Base-by-base conservation (phyloP, 306 rosid genomes). In the Vicia faba region DNA sequence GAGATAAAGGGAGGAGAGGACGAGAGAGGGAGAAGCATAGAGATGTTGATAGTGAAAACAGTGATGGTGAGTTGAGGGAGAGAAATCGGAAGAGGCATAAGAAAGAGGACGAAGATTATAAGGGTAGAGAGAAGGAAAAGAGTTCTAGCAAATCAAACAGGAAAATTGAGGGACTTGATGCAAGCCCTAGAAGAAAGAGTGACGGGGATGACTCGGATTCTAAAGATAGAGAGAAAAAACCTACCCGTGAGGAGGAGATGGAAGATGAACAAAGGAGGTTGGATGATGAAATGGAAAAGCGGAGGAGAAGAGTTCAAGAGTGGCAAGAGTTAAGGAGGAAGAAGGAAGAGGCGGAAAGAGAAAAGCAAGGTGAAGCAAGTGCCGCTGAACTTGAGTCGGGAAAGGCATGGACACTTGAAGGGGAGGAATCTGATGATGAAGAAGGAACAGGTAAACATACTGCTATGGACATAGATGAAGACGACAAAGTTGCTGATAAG, bases 381-480 rank as follows among this genome's bases (percentile, higher is more conserved):
- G 80, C 66, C 38, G 83, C 76, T 43, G 95, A 84, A 83, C 89
- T 79, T 8, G 84, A 78, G 80, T 87, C 80, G 40, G 89, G 95
- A 45, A 89, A 89, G 84, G 39, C 95, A 14, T 89, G 95, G 98
- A 92, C 96, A 20, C 95, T 92, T 75, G 96, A 89, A 51, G 98
- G 96, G 71, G 98, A 92, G 67, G 98, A 92, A 64, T 92, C 95
- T 61, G 98, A 92, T 72, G 95, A 92, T 16, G 98, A 92, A 84
- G 96, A 92, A 50, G 85, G 80, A 40, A 70, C 78, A 1, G 67
- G 77, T 15, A 60, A 28, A 9, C 85, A 77, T 74, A 70, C 73
- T 4, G 76, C 77, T 55, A 81, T 84, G 84, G 95, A 87, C 38
- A 76, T 76, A 43, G 92, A 82, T 80, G 90, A 64, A 35, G 79